Percentiles rank a stretch among this genome's conserved stretches.
Conservation (phyloP, 2,329 filamentous ascomycete genomes). For the Colletotrichum somersetense region DNA sequence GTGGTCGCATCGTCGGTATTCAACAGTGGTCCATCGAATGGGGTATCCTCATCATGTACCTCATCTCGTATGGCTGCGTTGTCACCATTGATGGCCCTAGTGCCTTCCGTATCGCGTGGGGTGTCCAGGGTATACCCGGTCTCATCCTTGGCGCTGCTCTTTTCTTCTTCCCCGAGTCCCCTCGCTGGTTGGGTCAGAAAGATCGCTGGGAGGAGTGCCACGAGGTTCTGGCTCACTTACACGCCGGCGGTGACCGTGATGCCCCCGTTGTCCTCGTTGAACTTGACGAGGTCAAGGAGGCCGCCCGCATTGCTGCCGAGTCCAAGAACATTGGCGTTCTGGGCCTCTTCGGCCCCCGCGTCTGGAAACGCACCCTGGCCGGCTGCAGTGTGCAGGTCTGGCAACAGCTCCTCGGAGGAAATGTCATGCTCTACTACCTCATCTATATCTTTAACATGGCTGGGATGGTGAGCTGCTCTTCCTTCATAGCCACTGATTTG, state of each 20-base stretch:
- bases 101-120: conserved; percentile 67
- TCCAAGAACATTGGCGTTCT: conserved; percentile 55
- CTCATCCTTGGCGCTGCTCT: conserved; percentile 44
- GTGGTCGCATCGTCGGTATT: conserved; percentile 76
- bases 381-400: conserved; percentile 67
- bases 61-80: conserved; percentile 74
- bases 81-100: conserved; percentile 68
- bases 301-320: conserved; percentile 53
- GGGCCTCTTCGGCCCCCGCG: conserved; percentile 60
- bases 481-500: too few relatives aligned
- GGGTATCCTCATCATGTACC: conserved; percentile 77
- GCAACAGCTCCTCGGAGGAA: conserved; percentile 69
- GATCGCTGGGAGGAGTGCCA: conserved; percentile 43
- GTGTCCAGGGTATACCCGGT: conserved; percentile 44
- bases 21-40: conserved; percentile 83
- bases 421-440: conserved; percentile 71
- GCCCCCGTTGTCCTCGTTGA: conserved; percentile 70
- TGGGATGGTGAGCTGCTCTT: conserved; percentile 52
- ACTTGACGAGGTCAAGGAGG: conserved; percentile 64
- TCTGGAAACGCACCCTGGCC: conserved; percentile 65
- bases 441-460: conserved; percentile 74
- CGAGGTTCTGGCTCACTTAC: conserved; percentile 55
- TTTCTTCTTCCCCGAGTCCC: conserved; percentile 42
- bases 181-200: conserved; percentile 40
- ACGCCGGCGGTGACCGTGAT: conserved; percentile 66